phyloP scores from a whole-genome alignment of 2,329 filamentous ascomycete species.

The Coniochaeta hoffmannii region DNA sequence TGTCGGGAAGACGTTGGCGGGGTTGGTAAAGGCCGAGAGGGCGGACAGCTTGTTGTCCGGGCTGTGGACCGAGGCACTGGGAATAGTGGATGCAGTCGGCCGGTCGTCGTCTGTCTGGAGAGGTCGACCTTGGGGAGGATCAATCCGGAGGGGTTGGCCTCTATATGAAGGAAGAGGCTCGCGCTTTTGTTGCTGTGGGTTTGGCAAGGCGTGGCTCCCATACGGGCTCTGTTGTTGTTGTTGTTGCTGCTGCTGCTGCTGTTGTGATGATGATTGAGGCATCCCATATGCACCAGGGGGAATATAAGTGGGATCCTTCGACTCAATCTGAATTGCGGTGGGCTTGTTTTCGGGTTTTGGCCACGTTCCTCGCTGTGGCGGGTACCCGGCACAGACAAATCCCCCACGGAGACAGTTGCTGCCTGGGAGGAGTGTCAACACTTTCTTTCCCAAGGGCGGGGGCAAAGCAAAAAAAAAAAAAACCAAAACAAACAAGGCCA shows the following conservation, averaged over 20 bases:
- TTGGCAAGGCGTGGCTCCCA: constrained; percentile 18
- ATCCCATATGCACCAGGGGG: constrained; percentile 56
- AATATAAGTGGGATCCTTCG: constrained; percentile 65
- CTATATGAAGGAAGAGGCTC: constrained; percentile 54
- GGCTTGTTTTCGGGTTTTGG: constrained; percentile 68
- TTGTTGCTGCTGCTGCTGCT: constrained; percentile 17
- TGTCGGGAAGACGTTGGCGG: constrained; percentile 52
- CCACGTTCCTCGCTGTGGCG: constrained; percentile 69
- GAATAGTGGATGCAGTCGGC: constrained; percentile 50
- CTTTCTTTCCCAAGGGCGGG: no score
- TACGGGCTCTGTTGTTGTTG: constrained; percentile 22
- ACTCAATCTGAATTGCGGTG: constrained; percentile 67
- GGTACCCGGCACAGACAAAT: constrained; percentile 88
- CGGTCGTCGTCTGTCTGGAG: constrained; percentile 51
- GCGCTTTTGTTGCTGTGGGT: constrained; percentile 37
- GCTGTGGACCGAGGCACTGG: constrained; percentile 50
- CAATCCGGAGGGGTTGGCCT: constrained; percentile 54
- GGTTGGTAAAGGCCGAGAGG: constrained; percentile 39
- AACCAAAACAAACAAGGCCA: constrained; percentile 6
- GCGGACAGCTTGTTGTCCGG: constrained; percentile 57
- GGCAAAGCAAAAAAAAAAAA: constrained; percentile 7
- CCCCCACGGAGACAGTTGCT: constrained; percentile 86
- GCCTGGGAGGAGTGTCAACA: constrained; percentile 38
- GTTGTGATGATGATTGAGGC: constrained; percentile 34
- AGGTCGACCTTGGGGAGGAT: constrained; percentile 52